phyloP scores from a whole-genome alignment of 305 asterid species.

The Fraxinus latifolia region DNA sequence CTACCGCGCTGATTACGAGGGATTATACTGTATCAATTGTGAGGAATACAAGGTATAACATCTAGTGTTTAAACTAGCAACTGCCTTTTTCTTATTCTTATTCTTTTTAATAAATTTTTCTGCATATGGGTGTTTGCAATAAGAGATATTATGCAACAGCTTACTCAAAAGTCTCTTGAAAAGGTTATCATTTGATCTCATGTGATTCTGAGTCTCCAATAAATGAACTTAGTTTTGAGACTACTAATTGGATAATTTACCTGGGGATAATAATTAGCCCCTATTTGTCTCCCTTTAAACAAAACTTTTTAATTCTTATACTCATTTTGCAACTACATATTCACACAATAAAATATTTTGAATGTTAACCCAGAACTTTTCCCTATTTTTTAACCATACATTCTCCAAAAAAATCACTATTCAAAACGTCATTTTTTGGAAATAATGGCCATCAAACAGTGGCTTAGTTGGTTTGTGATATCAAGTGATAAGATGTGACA shows the following conservation, averaged over 20 bases:
- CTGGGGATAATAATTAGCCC: not conserved
- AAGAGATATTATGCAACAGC: not conserved
- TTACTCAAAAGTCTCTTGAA: not conserved
- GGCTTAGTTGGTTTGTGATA: not conserved
- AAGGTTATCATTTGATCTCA: not conserved
- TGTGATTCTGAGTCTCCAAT: not conserved
- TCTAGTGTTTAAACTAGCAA: constrained; percentile 15
- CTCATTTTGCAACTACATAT: no score
- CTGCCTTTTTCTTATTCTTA: not conserved
- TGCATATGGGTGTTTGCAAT: not conserved
- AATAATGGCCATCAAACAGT: no score
- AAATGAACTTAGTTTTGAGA: not conserved
- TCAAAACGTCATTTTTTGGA: no score
- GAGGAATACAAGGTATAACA: constrained; percentile 87
- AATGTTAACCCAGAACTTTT: no score
- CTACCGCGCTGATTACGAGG: constrained; percentile 90
- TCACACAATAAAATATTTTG: no score
- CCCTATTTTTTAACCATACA: no score
- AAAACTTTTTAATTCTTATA: no score
- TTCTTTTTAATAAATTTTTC: not conserved
- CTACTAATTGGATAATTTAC: not conserved
- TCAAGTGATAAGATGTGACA: not conserved
- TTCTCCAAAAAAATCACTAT: no score
- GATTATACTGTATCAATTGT: constrained; percentile 88
- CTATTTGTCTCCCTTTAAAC: no score